A percentile compares a stretch with the other conserved stretches of the same genome.
phyloP scores from a whole-genome alignment of 1,284 basidiomycete genomes.

The Macrocystidia cucumis region DNA sequence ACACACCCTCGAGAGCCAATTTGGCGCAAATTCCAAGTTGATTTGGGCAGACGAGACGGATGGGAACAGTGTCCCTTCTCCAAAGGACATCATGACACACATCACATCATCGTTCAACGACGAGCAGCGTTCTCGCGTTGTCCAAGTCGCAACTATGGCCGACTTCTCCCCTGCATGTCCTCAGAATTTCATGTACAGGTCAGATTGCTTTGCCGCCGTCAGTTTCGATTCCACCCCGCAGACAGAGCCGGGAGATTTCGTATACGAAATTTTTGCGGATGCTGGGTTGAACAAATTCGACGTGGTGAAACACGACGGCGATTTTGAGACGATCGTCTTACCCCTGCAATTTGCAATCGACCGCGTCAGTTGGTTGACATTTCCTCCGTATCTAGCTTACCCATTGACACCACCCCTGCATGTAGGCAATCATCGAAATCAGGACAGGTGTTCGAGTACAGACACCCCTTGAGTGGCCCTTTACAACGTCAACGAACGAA shows the following conservation, averaged over 20 bases:
- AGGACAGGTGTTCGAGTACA: constrained; percentile 43
- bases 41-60: constrained; percentile 61
- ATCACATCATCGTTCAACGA: constrained; percentile 43
- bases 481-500: constrained; percentile 57
- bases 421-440: constrained; percentile 64
- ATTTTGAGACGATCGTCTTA: constrained; percentile 61
- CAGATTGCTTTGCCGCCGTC: constrained; percentile 68
- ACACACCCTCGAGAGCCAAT: constrained; percentile 37
- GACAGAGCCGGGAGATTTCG: constrained; percentile 32
- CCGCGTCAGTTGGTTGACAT: constrained; percentile 29
- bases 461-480: constrained; percentile 65
- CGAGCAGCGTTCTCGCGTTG: constrained; percentile 35
- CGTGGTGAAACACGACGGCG: constrained; percentile 56
- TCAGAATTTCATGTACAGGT: constrained; percentile 65
- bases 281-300: constrained; percentile 58
- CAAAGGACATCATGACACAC: constrained; percentile 48
- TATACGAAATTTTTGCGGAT: constrained; percentile 69
- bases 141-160: constrained; percentile 34
- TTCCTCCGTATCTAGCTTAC: not conserved
- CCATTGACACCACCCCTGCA: not conserved
- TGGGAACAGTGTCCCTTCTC: constrained; percentile 38
- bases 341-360: constrained; percentile 78
- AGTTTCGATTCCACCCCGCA: constrained; percentile 54
- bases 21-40: constrained; percentile 44
- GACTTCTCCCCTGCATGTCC: constrained; percentile 56